Conservation (phyloP, 2,329 filamentous ascomycete genomes). For the Fusarium lyarnte region DNA sequence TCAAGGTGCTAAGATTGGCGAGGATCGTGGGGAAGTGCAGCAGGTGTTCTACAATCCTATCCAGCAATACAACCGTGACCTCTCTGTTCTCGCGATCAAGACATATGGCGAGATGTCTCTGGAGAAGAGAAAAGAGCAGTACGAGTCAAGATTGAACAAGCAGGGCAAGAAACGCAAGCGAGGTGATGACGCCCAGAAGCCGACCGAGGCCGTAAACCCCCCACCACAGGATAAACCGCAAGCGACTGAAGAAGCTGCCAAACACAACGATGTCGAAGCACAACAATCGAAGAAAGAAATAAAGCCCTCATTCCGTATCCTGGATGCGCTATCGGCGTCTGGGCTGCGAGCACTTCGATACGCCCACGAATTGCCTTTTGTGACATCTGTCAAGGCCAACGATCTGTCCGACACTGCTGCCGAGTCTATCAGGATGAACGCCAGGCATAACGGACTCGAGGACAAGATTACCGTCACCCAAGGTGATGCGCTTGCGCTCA, state of each 20-base stretch:
- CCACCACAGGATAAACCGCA: slow-evolving; percentile 19
- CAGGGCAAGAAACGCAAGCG: slow-evolving; percentile 60
- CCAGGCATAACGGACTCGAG: slow-evolving; percentile 80
- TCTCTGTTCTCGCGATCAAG: slow-evolving; percentile 92
- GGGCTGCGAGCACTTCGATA: slow-evolving; percentile 92
- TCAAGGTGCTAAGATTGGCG: slow-evolving; percentile 53
- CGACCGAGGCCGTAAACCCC: slow-evolving; percentile 12
- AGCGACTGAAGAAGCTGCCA: slow-evolving; percentile 22
- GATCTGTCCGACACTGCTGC: slow-evolving; percentile 84
- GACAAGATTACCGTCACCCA: slow-evolving; percentile 77
- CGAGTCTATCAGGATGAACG: slow-evolving; percentile 83
- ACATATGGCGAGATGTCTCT: slow-evolving; percentile 79
- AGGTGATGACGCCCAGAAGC: slow-evolving; percentile 47
- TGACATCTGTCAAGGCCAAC: slow-evolving; percentile 86
- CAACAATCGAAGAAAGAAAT: slow-evolving; percentile 43
- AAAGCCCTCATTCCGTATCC: slow-evolving; percentile 75
- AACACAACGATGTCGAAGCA: slow-evolving; percentile 21
- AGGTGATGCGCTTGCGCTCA: slow-evolving; percentile 88
- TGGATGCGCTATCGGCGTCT: slow-evolving; percentile 94
- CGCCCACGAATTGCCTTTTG: slow-evolving; percentile 87
- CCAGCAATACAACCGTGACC: slow-evolving; percentile 97
- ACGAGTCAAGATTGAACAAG: slow-evolving; percentile 54
- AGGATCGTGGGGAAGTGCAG: slow-evolving; percentile 68
- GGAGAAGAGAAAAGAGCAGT: slow-evolving; percentile 55
- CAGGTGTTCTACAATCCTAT: slow-evolving; percentile 99